A percentile compares a stretch with the other conserved stretches of the same genome.
Evolutionary conservation across 2,329 filamentous ascomycete species (phyloP).

Genomic region (Diaporthe sp.): DNA sequence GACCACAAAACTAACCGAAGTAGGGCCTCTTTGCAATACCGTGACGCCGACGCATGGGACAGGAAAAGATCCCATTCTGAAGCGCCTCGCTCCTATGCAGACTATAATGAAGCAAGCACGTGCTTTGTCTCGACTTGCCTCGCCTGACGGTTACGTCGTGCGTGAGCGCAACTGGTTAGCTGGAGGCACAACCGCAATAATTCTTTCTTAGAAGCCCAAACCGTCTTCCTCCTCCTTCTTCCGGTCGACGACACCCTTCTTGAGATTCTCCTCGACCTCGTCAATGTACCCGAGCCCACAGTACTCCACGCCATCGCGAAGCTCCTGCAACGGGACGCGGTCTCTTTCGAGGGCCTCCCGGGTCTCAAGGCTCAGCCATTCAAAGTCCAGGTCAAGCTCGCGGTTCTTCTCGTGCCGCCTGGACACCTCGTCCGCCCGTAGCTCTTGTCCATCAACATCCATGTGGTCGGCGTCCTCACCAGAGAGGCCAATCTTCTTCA

Average conservation of each 20-base stretch:
- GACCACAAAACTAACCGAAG: neutral
- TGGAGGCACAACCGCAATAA: too few relatives aligned
- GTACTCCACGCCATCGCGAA: slow-evolving; percentile 31
- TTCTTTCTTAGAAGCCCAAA: slow-evolving; percentile 33
- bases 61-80: neutral
- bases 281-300: slow-evolving; percentile 32
- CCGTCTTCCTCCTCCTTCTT: slow-evolving; percentile 39
- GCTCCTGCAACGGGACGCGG: slow-evolving; percentile 26
- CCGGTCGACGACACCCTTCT: slow-evolving; percentile 20
- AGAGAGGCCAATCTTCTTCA: neutral
- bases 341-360: slow-evolving; percentile 40
- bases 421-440: neutral
- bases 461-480: neutral
- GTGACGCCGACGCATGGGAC: neutral
- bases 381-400: slow-evolving; percentile 41
- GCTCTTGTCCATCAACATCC: neutral
- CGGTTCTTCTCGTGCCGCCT: slow-evolving; percentile 37
- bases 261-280: slow-evolving; percentile 35
- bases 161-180: neutral
- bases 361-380: slow-evolving; percentile 37
- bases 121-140: neutral
- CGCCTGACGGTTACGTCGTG: too few relatives aligned
- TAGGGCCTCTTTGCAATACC: neutral
- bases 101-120: neutral
- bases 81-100: neutral